These are phyloP conservation scores for Acer saccharum DNA, from an alignment of 345 rosid genomes.

Conservation along the genomic window DNA sequence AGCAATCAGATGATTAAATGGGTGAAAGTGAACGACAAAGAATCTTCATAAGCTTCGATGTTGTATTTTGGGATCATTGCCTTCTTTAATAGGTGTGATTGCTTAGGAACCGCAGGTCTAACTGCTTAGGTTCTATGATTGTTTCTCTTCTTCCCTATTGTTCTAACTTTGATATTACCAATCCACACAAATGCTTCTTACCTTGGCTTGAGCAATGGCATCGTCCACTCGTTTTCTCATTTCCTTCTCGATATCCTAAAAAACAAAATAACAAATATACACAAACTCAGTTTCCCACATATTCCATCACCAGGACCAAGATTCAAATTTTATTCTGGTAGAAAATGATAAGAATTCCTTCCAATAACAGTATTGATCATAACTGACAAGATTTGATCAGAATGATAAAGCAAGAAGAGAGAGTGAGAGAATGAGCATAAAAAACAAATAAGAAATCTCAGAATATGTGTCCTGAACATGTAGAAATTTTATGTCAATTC, in stretches of 20 bases:
- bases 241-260: conserved; percentile 93
- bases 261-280: background rate
- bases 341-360: background rate
- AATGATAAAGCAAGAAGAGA: background rate
- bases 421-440: background rate
- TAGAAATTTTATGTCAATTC: background rate
- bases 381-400: background rate
- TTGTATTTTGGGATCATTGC: background rate
- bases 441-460: background rate
- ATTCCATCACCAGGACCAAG: background rate
- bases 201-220: conserved; percentile 98
- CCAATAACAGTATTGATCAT: background rate
- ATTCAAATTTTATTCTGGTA: background rate
- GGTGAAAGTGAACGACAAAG: background rate
- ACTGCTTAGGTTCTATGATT: background rate
- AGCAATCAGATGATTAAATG: background rate
- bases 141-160: background rate
- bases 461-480: background rate
- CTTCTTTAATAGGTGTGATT: background rate
- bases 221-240: conserved; percentile 86
- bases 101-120: background rate
- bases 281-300: background rate
- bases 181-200: conserved; percentile 23
- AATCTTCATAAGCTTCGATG: background rate
- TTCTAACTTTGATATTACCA: background rate